Percentiles rank a stretch among this genome's conserved stretches.
phyloP scores from a whole-genome alignment of 805 yeast genomes.

The Scheffersomyces stipitis region DNA sequence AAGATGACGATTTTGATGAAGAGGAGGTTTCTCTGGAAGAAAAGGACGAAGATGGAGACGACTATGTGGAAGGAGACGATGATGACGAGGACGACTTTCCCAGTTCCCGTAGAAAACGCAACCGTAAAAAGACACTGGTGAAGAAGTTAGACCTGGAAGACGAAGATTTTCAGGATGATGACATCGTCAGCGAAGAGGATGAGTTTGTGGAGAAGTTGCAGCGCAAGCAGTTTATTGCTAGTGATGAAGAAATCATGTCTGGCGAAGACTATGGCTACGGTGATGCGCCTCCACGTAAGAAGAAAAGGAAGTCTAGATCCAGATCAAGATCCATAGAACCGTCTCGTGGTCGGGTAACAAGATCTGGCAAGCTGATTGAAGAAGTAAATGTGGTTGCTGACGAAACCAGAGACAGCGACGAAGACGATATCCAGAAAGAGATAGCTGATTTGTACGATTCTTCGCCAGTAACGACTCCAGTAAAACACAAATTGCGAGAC shows the following conservation, averaged over 20 bases:
- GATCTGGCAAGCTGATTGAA: constrained; percentile 12
- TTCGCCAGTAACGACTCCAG: constrained; percentile 51
- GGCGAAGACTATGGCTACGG: constrained; percentile 19
- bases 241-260: constrained; percentile 31
- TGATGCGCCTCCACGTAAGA: constrained; percentile 10
- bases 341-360: constrained; percentile 16
- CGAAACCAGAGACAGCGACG: constrained; percentile 17
- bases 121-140: constrained; percentile 1
- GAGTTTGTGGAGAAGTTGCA: constrained; percentile 30
- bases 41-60: constrained; percentile 11
- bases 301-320: constrained; percentile 14
- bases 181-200: constrained; percentile 14
- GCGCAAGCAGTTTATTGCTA: constrained; percentile 35
- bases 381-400: constrained; percentile 8
- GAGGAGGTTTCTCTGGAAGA: constrained; percentile 13
- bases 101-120: constrained; percentile 10
- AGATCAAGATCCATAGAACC: constrained; percentile 26
- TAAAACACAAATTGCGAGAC: constrained; percentile 43
- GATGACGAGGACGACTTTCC: constrained; percentile 16
- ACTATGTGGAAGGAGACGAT: constrained; percentile 19
- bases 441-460: constrained; percentile 63
- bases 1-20: constrained; percentile 9
- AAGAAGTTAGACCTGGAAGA: constrained; percentile 3
- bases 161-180: constrained; percentile 1
- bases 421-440: constrained; percentile 56